Evolutionary conservation across 2,329 filamentous ascomycete species (phyloP), one percentile per base, ranked within the genome.

Genomic region (Thielaviopsis cerberus): DNA sequence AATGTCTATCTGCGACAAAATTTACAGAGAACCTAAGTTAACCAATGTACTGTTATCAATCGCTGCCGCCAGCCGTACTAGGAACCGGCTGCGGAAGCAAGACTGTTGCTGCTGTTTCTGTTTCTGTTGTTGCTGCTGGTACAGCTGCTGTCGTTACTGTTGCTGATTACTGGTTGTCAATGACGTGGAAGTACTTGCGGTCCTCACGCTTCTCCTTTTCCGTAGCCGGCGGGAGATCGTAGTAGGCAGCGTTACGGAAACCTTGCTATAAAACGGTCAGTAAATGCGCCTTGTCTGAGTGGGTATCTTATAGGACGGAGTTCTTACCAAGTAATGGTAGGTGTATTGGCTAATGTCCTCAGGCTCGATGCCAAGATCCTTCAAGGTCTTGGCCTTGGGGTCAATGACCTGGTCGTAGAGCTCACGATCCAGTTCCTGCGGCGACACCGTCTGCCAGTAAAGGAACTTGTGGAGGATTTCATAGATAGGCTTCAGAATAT

Each of bases 151-250:
- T 1, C 22, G 8, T n/a, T 1, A 8, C n/a, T 48, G n/a, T 1
- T 20, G n/a, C n/a, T 48, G 61, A 71, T 73, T 83, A 92, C 77
- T 89, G 81, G 70, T 92, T 85, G 69, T 94, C 88, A 68, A 88
- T 75, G 62, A 98, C 90, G 71, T 98, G 92, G 70, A 97, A 75
- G 71, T 94, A 98, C 77, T 96, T 92, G 80, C 84, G 92, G 73
- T 97, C 90, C 71, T 97, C 90, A 66, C 80, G 79, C 79, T 83
- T 92, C 78, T 98, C 92, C 71, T 85, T 86, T 74, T 96, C 91
- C 34, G 91, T 96, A 67, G 91, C 84, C 54, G 92, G 91, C 55
- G 92, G 92, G 64, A 97, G 78, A 69, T 98, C 91, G 72, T 94
- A 95, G 79, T 84, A 92, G 66, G 83, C 80, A 59, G 85, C 80